phyloP scores from a whole-genome alignment of 2,329 filamentous ascomycete genomes.

The Blastomyces gilchristii region DNA sequence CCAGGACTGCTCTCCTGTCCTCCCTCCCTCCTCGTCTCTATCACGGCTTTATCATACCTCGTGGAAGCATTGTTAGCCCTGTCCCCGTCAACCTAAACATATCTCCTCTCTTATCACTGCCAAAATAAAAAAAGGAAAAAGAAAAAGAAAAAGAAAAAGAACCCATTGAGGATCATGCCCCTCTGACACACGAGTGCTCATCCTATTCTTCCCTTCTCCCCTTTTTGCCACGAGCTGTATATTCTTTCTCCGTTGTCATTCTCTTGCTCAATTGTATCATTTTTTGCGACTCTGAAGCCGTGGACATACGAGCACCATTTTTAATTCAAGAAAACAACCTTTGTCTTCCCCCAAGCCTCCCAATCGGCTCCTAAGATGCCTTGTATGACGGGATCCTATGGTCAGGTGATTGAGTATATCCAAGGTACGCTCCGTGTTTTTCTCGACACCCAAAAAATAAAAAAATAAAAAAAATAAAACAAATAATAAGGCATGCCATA shows the following conservation, averaged over 20 bases:
- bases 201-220: constrained; percentile 3
- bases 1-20: constrained; percentile 1
- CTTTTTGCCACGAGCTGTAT: neutral
- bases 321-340: neutral
- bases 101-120: neutral
- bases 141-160: too few relatives aligned
- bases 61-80: constrained; percentile 5
- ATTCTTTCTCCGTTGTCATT: constrained; percentile 2
- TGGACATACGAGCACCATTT: neutral
- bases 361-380: constrained; percentile 32
- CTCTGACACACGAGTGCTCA: neutral
- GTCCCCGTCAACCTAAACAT: neutral
- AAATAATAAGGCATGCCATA: neutral
- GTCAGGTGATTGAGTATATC: constrained; percentile 92
- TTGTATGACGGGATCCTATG: constrained; percentile 53
- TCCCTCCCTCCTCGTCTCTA: constrained; percentile 4
- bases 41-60: neutral
- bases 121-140: neutral
- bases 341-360: neutral
- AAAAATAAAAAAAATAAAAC: neutral
- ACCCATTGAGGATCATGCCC: constrained; percentile 1
- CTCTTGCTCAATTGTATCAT: neutral
- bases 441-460: neutral
- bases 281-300: neutral
- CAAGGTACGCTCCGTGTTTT: constrained; percentile 55